Base-by-base conservation (phyloP, 768 basidiomycete species). In the Vishniacozyma victoriae region DNA sequence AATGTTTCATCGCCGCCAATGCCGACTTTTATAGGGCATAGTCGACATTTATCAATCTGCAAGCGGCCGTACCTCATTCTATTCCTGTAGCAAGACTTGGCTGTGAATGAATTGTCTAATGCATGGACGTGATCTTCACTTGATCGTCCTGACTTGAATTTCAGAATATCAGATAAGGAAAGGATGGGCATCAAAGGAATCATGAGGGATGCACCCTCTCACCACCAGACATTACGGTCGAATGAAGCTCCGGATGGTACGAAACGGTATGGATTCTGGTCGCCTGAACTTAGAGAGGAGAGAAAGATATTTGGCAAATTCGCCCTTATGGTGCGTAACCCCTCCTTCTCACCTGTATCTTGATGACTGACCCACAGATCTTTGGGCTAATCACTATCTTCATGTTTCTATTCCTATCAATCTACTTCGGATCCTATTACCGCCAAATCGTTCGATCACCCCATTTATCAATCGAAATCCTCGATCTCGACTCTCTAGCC, bases 401-500 rank as follows among this genome's bases (percentile, higher is more conserved):
- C 46, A 59, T 64, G 52, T 67, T 55, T 41, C 22, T 52, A 11
- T 48, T 56, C 24, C 41, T 67, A 3, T 60, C 67, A 22, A 55
- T 70, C 31, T 33, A 22, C 22, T 4, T 22, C 36, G 63, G 69
- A 16, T 53, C 67, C 9, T 73, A 73, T 50, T 73, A 61, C 47
- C 50, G 53, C 5, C 70, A 69, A 42, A 50, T 54, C 2, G 48
- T 65, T 16, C 57, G 70, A 46, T 49, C 67, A 1, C 42, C 65
- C 23, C 64, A 69, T 6, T 57, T 73, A 2, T 60, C 57, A 0
- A 55, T 70, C 44, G 61, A 58, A 31, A 44, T 73, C 16, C 40
- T 73, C 47, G 63, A 72, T 49, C 68, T 73, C 40, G 70, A 73
- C 46, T 60, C 67, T 4, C 29, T 44, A 3, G 58, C 64, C 3